Base-by-base conservation (phyloP, 305 asterid genomes). In the Solanum hybrid region DNA sequence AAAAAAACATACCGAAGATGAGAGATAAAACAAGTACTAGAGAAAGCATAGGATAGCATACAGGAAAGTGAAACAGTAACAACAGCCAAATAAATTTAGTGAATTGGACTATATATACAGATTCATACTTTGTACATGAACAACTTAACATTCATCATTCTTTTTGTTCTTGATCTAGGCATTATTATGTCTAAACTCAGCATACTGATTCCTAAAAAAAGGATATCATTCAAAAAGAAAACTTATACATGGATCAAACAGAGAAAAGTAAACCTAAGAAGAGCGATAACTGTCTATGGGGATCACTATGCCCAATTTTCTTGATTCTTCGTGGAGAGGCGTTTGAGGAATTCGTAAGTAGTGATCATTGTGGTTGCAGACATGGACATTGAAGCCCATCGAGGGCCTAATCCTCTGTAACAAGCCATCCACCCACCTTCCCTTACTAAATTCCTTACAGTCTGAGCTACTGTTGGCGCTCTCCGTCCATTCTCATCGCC, bases 351-450 rank as follows among this genome's bases (percentile, higher is more conserved):
- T 94, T 96, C 98, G 26, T 96, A 95, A 16, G 97, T 94, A 37
- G 96, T 95, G 92, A 96, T 96, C 98, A 96, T 96, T 5, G 97
- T 94, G 28, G 98, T 92, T 57, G 96, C 96, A 86, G 98, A 95
- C 93, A 95, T 81, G 69, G 98, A 95, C 98, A 95, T 95, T 40
- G 98, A 94, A 42, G 95, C 97, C 90, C 97, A 96, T 87, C 98
- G 90, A 5, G 97, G 98, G 20, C 98, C 96, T 89, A 95, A 91
- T 37, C 98, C 98, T 92, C 98, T 93, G 86, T 96, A 96, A 84
- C 98, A 96, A 91, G 98, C 98, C 89, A 89, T 76, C 98, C 97
- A 96, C 3, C 98, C 98, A 75, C 97, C 98, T 89, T 95, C 98
- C 90, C 92, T 93, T 42, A 96, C 94, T 89, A 95, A 90, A 87